Evolutionary conservation across 768 basidiomycete species (phyloP).

Genomic region (Kwoniella sp.): DNA sequence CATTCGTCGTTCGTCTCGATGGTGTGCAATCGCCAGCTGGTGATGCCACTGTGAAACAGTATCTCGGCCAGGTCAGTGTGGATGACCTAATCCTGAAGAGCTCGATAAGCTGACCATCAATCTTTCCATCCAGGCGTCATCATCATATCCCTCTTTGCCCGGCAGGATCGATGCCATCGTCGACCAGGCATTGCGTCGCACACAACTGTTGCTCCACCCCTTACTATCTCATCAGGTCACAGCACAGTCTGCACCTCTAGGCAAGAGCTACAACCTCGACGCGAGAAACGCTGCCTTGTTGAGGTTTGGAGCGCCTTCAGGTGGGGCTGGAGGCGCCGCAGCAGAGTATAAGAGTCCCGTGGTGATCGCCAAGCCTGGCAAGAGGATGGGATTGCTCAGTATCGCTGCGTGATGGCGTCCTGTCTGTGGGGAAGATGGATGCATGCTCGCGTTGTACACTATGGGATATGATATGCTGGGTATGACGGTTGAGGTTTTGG

Average conservation of each 20-base stretch:
- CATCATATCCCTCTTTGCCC: not conserved
- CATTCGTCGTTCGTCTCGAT: conserved; percentile 23
- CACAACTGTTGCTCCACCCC: conserved; percentile 35
- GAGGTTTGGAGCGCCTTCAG: conserved; percentile 24
- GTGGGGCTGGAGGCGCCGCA: not conserved
- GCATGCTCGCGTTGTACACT: no score
- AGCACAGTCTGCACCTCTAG: not conserved
- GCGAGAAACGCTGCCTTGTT: conserved; percentile 22
- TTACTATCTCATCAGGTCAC: conserved; percentile 19
- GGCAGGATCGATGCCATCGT: conserved; percentile 15
- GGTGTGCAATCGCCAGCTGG: conserved; percentile 17
- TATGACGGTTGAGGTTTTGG: no score
- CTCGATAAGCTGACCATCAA: not conserved
- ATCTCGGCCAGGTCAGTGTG: conserved; percentile 26
- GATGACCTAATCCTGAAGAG: no score
- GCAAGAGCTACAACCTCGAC: not conserved
- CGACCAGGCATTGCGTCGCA: conserved; percentile 23
- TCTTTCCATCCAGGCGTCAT: not conserved
- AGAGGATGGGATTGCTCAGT: conserved; percentile 43
- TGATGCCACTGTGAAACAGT: conserved; percentile 3
- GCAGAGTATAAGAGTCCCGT: conserved; percentile 41
- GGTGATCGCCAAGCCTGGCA: conserved; percentile 43
- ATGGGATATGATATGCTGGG: no score
- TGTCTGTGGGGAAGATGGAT: no score
- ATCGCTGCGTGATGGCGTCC: conserved; percentile 22